phyloP scores from a whole-genome alignment of 495 filamentous ascomycete genomes.

The Aspergillus steynii region DNA sequence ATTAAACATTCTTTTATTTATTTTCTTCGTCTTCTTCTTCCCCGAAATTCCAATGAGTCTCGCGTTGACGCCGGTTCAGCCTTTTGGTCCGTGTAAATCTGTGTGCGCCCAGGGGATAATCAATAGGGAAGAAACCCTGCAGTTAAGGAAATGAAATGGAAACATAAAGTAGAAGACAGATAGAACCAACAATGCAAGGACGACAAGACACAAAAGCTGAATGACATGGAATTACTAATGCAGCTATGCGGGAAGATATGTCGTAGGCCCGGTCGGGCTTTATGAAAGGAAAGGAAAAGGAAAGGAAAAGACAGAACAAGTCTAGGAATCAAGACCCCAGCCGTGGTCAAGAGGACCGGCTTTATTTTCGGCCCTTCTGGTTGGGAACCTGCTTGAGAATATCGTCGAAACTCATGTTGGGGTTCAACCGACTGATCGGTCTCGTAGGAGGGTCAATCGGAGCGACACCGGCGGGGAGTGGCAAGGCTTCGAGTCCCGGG shows the following conservation, averaged over 20 bases:
- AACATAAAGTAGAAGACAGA: neutral
- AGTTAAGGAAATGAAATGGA: neutral
- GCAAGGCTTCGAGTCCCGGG: slow-evolving; percentile 51
- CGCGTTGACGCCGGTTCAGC: neutral
- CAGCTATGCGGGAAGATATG: slow-evolving; percentile 3
- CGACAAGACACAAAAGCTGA: slow-evolving; percentile 15
- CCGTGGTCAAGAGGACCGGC: neutral
- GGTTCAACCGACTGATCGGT: slow-evolving; percentile 46
- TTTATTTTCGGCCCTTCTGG: slow-evolving; percentile 45
- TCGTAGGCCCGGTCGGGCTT: neutral
- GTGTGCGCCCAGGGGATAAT: neutral
- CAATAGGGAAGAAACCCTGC: neutral
- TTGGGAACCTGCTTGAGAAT: slow-evolving; percentile 50
- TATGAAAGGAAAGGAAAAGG: neutral
- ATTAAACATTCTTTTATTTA: neutral
- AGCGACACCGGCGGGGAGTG: slow-evolving; percentile 50
- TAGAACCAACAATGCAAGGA: slow-evolving; percentile 3
- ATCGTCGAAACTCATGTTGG: slow-evolving; percentile 55
- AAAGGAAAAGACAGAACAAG: neutral
- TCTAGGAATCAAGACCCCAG: neutral
- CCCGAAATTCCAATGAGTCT: neutral
- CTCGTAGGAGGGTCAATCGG: slow-evolving; percentile 46
- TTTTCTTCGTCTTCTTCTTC: neutral
- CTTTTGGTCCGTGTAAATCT: neutral
- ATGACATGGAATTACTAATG: slow-evolving; percentile 13